Evolutionary conservation across 495 filamentous ascomycete genomes (phyloP).

Genomic region (Aspergillus wentii): DNA sequence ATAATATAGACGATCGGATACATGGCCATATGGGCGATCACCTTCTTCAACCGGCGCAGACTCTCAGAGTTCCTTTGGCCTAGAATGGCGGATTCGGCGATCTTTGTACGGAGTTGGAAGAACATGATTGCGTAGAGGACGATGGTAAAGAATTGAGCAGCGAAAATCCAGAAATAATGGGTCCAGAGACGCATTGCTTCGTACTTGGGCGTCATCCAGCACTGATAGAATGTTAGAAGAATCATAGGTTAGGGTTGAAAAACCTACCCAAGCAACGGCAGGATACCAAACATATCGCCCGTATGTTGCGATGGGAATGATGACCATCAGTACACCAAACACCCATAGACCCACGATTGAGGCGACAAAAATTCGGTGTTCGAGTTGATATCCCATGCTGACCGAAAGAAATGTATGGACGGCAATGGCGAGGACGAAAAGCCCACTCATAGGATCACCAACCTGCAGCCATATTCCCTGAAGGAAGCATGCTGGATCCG

Average conservation of each 20-base stretch:
- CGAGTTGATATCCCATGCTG: slow-evolving; percentile 46
- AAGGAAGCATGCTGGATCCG: slow-evolving; percentile 50
- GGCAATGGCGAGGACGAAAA: slow-evolving; percentile 60
- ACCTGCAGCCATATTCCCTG: slow-evolving; percentile 64
- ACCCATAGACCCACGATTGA: slow-evolving; percentile 45
- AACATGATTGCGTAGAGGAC: slow-evolving; percentile 57
- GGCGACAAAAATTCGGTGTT: slow-evolving; percentile 42
- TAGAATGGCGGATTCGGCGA: slow-evolving; percentile 24
- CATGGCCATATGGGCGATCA: slow-evolving; percentile 57
- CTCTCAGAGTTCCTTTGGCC: slow-evolving; percentile 16
- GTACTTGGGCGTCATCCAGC: slow-evolving; percentile 59
- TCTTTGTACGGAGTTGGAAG: slow-evolving; percentile 41
- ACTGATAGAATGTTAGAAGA: slow-evolving; percentile 35
- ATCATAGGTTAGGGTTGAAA: slow-evolving; percentile 5
- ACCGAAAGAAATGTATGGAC: slow-evolving; percentile 58
- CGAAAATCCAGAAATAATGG: slow-evolving; percentile 71
- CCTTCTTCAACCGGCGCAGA: slow-evolving; percentile 18
- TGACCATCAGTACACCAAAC: slow-evolving; percentile 49
- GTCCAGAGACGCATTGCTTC: slow-evolving; percentile 54
- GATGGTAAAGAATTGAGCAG: slow-evolving; percentile 54
- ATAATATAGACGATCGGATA: slow-evolving; percentile 64
- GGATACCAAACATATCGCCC: slow-evolving; percentile 52
- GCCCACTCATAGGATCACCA: slow-evolving; percentile 58
- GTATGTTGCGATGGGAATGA: slow-evolving; percentile 44
- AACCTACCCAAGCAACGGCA: slow-evolving; percentile 54